phyloP scores from a whole-genome alignment of 2,329 filamentous ascomycete genomes.

The Penicillium sumatraense region DNA sequence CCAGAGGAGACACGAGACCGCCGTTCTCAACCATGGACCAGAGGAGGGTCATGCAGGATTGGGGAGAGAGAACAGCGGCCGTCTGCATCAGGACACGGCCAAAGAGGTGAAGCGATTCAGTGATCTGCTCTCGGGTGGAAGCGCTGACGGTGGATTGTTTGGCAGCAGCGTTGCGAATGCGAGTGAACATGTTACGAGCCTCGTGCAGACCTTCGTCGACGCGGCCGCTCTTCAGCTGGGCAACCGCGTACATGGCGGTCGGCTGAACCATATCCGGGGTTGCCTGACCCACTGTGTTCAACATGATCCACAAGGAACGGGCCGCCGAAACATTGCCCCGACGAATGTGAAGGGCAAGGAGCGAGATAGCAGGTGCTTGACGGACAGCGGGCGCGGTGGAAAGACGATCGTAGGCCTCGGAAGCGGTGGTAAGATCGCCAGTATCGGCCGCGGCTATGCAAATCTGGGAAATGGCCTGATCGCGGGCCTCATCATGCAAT shows the following conservation, averaged over 20 bases:
- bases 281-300: slow-evolving; percentile 63
- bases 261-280: slow-evolving; percentile 77
- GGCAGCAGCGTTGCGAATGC: slow-evolving; percentile 69
- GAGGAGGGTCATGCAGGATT: slow-evolving; percentile 62
- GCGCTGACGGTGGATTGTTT: slow-evolving; percentile 53
- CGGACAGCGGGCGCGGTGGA: slow-evolving; percentile 56
- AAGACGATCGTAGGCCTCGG: slow-evolving; percentile 67
- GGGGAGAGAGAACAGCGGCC: slow-evolving; percentile 56
- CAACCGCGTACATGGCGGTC: slow-evolving; percentile 86
- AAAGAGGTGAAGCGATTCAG: slow-evolving; percentile 79
- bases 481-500: slow-evolving; percentile 63
- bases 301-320: slow-evolving; percentile 77
- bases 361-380: slow-evolving; percentile 70
- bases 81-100: slow-evolving; percentile 61
- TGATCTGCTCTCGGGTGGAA: slow-evolving; percentile 76
- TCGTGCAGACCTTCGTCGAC: slow-evolving; percentile 79
- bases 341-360: slow-evolving; percentile 85
- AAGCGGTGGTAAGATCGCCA: slow-evolving; percentile 70
- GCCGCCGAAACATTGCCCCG: slow-evolving; percentile 78
- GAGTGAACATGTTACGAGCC: slow-evolving; percentile 83
- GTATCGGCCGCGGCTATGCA: slow-evolving; percentile 79
- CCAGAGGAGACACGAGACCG: slow-evolving; percentile 62
- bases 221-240: slow-evolving; percentile 83
- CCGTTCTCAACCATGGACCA: slow-evolving; percentile 70
- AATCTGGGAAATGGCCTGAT: slow-evolving; percentile 71